Conservation (phyloP, 2,329 filamentous ascomycete species). For the Lecanoromycetidae sp. region DNA sequence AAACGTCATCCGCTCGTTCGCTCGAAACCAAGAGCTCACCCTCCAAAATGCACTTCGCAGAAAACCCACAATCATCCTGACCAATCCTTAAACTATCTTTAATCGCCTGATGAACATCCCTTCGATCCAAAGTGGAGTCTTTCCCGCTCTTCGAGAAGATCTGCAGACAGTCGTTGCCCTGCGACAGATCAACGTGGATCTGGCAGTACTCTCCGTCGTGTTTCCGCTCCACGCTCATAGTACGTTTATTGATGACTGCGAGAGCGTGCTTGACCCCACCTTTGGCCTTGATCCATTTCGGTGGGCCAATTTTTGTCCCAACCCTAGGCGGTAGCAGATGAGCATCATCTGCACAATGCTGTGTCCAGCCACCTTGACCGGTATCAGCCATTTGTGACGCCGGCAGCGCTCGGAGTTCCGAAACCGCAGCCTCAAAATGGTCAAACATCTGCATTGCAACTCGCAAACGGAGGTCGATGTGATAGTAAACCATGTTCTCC, state of each 20-base stretch:
- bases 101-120: constrained; percentile 50
- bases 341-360: constrained; percentile 25
- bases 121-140: constrained; percentile 65
- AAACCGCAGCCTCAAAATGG: constrained; percentile 50
- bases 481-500: constrained; percentile 40
- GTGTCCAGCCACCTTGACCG: constrained; percentile 14
- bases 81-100: constrained; percentile 53
- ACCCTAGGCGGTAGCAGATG: constrained; percentile 40
- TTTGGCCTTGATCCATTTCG: constrained; percentile 52
- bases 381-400: background rate
- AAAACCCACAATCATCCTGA: constrained; percentile 45
- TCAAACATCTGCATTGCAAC: constrained; percentile 58
- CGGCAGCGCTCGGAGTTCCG: constrained; percentile 34
- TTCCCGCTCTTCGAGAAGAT: constrained; percentile 92
- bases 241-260: constrained; percentile 46
- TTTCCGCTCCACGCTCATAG: constrained; percentile 67
- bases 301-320: constrained; percentile 53
- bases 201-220: constrained; percentile 87
- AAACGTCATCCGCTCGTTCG: constrained; percentile 50
- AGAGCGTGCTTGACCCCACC: constrained; percentile 66
- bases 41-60: constrained; percentile 61
- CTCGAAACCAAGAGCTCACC: constrained; percentile 73
- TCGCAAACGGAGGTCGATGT: constrained; percentile 59
- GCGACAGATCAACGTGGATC: constrained; percentile 62
- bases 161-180: constrained; percentile 46